Percentiles rank a stretch among this genome's conserved stretches.
These are phyloP conservation scores for Fusarium transvaalense DNA, from an alignment of 2,329 filamentous ascomycete species.

Conservation along the genomic window DNA sequence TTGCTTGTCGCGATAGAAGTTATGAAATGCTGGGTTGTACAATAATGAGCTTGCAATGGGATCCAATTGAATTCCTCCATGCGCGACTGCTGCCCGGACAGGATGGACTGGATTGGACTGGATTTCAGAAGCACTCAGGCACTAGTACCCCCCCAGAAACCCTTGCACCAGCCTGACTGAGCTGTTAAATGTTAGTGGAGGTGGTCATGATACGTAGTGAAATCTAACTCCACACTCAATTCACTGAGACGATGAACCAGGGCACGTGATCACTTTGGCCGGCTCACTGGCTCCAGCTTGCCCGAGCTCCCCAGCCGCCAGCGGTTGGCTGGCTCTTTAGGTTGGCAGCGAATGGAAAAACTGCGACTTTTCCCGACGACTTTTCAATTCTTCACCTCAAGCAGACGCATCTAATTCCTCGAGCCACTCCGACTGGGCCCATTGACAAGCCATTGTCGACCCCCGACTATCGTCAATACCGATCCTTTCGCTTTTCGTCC, in stretches of 20 bases:
- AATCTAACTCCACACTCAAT: conserved; percentile 18
- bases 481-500: conserved; percentile 54
- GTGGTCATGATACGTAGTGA: conserved; percentile 10
- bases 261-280: conserved; percentile 46
- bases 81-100: no score
- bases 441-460: conserved; percentile 60
- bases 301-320: conserved; percentile 53
- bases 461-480: conserved; percentile 52
- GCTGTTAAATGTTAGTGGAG: conserved; percentile 16
- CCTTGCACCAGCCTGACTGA: conserved; percentile 28
- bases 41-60: conserved; percentile 33
- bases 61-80: conserved; percentile 37
- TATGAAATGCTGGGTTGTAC: conserved; percentile 11
- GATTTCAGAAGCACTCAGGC: conserved; percentile 7
- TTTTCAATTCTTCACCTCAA: conserved; percentile 57
- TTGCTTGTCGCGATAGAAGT: conserved; percentile 28
- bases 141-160: conserved; percentile 22
- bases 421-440: conserved; percentile 58
- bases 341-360: conserved; percentile 54
- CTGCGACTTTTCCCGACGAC: conserved; percentile 63
- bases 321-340: conserved; percentile 33
- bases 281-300: conserved; percentile 48
- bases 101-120: conserved; percentile 7
- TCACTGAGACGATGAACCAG: not conserved
- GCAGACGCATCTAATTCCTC: conserved; percentile 56